A percentile compares a stretch with the other conserved stretches of the same genome.
phyloP scores from a whole-genome alignment of 1,139 yeast genomes.

The Geotrichum candidum region DNA sequence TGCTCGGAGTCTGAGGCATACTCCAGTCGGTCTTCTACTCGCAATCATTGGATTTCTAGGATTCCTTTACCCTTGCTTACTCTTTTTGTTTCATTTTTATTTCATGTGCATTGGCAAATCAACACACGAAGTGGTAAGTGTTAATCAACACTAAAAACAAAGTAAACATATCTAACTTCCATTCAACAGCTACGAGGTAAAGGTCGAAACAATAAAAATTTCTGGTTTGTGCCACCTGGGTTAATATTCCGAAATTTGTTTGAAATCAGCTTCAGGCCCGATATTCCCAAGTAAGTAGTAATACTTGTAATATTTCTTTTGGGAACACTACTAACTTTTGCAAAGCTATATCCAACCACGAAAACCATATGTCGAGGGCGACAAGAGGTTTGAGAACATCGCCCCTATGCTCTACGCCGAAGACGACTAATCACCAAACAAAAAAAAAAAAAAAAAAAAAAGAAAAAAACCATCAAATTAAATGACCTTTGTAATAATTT shows the following conservation, averaged over 20 bases:
- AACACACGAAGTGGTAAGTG: slow-evolving; percentile 16
- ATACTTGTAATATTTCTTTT: background rate
- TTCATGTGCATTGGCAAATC: slow-evolving; percentile 15
- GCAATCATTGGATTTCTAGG: slow-evolving; percentile 15
- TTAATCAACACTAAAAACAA: background rate
- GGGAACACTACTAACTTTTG: slow-evolving; percentile 4
- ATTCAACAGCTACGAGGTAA: slow-evolving; percentile 2
- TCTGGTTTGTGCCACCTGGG: slow-evolving; percentile 11
- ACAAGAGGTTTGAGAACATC: slow-evolving; percentile 18
- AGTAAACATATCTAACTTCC: background rate
- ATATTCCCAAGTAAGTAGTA: slow-evolving; percentile 16
- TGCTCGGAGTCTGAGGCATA: slow-evolving; percentile 9
- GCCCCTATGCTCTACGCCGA: slow-evolving; percentile 7
- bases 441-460: too few relatives aligned
- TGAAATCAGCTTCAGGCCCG: slow-evolving; percentile 18
- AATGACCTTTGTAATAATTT: background rate
- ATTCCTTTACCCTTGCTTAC: slow-evolving; percentile 10
- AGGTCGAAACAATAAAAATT: background rate
- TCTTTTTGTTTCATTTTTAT: slow-evolving; percentile 10
- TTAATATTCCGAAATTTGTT: slow-evolving; percentile 15
- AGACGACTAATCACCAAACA: background rate
- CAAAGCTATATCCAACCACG: slow-evolving; percentile 16
- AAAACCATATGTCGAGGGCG: slow-evolving; percentile 17
- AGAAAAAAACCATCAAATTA: background rate
- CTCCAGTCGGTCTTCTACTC: slow-evolving; percentile 16